Evolutionary conservation across 2,329 filamentous ascomycete species (phyloP).

Genomic region (Penicillium corylophilum): DNA sequence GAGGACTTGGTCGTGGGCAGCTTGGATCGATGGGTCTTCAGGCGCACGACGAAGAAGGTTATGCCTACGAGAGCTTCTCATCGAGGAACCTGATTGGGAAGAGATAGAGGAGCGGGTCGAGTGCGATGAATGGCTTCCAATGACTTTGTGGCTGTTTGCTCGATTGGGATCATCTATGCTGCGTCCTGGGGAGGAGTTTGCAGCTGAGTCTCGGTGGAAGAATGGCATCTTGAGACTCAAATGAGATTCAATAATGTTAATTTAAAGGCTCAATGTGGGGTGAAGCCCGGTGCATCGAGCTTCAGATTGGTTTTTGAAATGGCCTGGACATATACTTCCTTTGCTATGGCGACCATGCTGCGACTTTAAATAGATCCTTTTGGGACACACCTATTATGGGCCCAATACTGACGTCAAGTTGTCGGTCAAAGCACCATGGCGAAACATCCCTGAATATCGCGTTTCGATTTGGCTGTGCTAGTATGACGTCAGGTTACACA

Average conservation of each 20-base stretch:
- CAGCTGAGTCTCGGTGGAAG: constrained; percentile 23
- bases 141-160: constrained; percentile 30
- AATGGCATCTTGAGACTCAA: constrained; percentile 18
- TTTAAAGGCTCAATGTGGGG: too few relatives aligned
- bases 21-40: constrained; percentile 62
- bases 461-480: neutral
- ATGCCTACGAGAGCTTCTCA: constrained; percentile 27
- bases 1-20: constrained; percentile 62
- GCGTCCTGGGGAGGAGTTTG: constrained; percentile 21
- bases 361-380: neutral
- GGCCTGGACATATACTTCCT: too few relatives aligned
- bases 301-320: neutral
- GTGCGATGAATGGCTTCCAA: constrained; percentile 38
- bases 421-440: neutral
- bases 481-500: neutral
- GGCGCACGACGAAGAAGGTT: constrained; percentile 46
- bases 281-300: neutral
- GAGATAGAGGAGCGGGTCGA: constrained; percentile 21
- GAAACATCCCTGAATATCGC: neutral
- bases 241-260: too few relatives aligned
- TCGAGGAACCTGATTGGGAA: constrained; percentile 23
- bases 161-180: constrained; percentile 17
- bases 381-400: neutral
- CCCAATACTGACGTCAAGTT: neutral
- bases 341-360: neutral